Conservation (phyloP, 768 basidiomycete species). For the Mycena sanguinolenta region DNA sequence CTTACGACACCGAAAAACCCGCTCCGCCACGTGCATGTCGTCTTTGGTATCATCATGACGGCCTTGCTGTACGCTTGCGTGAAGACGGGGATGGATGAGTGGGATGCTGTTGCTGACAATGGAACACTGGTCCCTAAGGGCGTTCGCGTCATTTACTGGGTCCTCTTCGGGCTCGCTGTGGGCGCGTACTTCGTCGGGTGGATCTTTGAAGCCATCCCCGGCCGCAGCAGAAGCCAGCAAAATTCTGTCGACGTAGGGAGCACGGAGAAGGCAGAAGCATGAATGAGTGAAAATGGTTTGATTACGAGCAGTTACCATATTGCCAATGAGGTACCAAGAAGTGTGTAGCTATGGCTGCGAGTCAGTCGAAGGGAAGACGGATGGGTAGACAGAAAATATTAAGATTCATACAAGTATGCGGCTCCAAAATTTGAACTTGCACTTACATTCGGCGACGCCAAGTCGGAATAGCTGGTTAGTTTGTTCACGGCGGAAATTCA, state of each 20-base stretch:
- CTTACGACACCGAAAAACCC: slow-evolving; percentile 34
- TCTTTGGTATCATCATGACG: slow-evolving; percentile 32
- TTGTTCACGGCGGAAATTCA: no score
- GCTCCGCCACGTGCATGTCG: slow-evolving; percentile 35
- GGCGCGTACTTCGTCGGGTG: slow-evolving; percentile 36
- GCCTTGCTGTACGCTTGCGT: slow-evolving; percentile 36
- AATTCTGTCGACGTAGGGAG: slow-evolving; percentile 16
- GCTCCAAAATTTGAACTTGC: no score
- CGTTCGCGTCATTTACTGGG: slow-evolving; percentile 30
- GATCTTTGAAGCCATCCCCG: slow-evolving; percentile 33
- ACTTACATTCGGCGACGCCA: no score
- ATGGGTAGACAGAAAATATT: no score
- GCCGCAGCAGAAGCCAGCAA: slow-evolving; percentile 9
- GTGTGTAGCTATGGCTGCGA: no score
- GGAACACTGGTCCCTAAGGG: slow-evolving; percentile 31
- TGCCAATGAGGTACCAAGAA: no score
- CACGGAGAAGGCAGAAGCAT: slow-evolving; percentile 18
- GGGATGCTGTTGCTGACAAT: slow-evolving; percentile 32
- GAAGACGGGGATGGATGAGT: slow-evolving; percentile 39
- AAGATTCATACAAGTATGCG: no score
- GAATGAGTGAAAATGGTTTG: background rate
- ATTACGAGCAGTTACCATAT: background rate
- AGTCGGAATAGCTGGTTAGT: no score
- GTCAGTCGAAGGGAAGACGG: no score
- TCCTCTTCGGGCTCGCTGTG: slow-evolving; percentile 33